Conservation (phyloP, 768 basidiomycete genomes). For the Tulasnella sp. region DNA sequence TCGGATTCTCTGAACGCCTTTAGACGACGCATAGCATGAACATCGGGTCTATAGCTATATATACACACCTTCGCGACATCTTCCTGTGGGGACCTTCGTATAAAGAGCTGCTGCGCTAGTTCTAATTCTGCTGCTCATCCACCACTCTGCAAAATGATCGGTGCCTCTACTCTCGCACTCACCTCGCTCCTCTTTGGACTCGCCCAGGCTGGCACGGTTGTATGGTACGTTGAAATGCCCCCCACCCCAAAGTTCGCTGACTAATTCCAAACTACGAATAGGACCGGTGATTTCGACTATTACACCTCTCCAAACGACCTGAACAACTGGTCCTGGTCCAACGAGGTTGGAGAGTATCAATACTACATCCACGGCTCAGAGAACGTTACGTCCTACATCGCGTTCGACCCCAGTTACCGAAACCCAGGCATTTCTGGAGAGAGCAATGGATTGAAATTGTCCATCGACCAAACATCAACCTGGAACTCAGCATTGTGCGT, state of each 20-base stretch:
- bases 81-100: too few species aligned
- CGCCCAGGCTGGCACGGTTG: slow-evolving; percentile 39
- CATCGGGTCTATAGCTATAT: too few species aligned
- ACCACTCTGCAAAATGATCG: slow-evolving; percentile 19
- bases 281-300: slow-evolving; percentile 7
- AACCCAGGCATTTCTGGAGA: slow-evolving; percentile 48
- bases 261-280: neutral
- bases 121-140: neutral
- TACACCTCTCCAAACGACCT: neutral
- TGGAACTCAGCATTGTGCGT: slow-evolving; percentile 10
- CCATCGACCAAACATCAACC: slow-evolving; percentile 29
- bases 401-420: slow-evolving; percentile 41
- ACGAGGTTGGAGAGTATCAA: slow-evolving; percentile 30
- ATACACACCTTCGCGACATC: too few species aligned
- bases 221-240: slow-evolving; percentile 41
- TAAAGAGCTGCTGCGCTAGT: too few species aligned
- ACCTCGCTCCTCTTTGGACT: slow-evolving; percentile 22
- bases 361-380: slow-evolving; percentile 44
- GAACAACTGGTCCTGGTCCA: slow-evolving; percentile 43
- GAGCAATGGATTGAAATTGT: slow-evolving; percentile 41
- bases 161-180: slow-evolving; percentile 15
- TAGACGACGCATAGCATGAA: too few species aligned
- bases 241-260: slow-evolving; percentile 47
- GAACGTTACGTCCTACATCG: slow-evolving; percentile 44
- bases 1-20: too few species aligned